Base-by-base conservation (phyloP, 768 basidiomycete genomes). In the Phaeolepiota aurea region DNA sequence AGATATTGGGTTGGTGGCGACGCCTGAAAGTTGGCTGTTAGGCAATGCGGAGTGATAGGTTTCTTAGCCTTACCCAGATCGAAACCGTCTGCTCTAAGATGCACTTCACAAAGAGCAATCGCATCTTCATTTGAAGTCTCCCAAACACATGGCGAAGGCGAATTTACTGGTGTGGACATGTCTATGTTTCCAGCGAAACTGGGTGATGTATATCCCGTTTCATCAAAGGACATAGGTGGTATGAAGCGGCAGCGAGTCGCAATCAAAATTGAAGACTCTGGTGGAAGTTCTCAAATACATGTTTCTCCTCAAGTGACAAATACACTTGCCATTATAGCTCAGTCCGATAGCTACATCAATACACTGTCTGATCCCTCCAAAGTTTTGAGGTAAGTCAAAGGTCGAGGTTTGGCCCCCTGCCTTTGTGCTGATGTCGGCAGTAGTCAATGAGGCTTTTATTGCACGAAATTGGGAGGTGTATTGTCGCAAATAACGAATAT, bases 71-170 rank as follows among this genome's bases (percentile, higher is more conserved):
- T 60, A 79, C 77, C 59, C 44, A 74, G 65, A 4, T 46, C 41
- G 22, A 44, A 22, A 22, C 69, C 66, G 42, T 77, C 71, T 39
- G 71, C 73, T 22, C 62, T 57, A 12, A 84, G 51, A 20, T 66
- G 66, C 7, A 82, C 66, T 57, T 82, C 77, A 40, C 65, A 76
- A n/a, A 86, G 46, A 23, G 81, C 74, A 44, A 87, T 73, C 4
- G 63, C 59, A 39, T 83, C 79, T 52, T 83, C 81, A 3, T 76
- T 72, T 59, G 73, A 74, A 32, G 63, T 57, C 36, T 81, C 79
- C 71, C 73, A 69, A 30, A 66, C 61, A n/a, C 55, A 45, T 7
- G 49, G 43, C 25, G 54, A 56, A 4, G 54, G 25, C 25, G n/a
- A n/a, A n/a, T n/a, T n/a, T n/a, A n/a, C n/a, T n/a, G n/a, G n/a